Evolutionary conservation across 192 early-diverging fungal genomes (phyloP).

Genomic region (Podila epicladia): DNA sequence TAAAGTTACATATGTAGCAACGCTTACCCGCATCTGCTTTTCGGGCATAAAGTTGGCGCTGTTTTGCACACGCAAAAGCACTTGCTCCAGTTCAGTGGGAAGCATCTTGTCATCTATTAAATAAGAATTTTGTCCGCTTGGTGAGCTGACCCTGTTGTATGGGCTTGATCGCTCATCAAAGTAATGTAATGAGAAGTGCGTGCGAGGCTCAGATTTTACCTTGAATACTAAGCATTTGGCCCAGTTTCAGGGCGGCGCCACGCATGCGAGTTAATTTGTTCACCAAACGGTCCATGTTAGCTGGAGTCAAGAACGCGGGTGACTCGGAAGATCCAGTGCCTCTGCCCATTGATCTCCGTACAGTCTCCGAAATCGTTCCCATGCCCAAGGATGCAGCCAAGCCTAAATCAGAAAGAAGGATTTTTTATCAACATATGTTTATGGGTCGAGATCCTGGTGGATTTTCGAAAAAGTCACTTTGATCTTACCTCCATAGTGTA

Average conservation of each 20-base stretch:
- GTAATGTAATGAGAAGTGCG: background rate
- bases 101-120: constrained; percentile 72
- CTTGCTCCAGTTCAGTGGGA: constrained; percentile 80
- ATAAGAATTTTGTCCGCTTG: background rate
- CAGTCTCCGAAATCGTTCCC: constrained; percentile 30
- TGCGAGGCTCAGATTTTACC: constrained; percentile 53
- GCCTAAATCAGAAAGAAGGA: background rate
- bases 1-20: too few species aligned
- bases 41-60: constrained; percentile 96
- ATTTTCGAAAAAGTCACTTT: background rate
- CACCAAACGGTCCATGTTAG: constrained; percentile 90
- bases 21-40: constrained; percentile 78
- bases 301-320: constrained; percentile 72
- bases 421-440: too few species aligned
- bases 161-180: background rate
- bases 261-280: constrained; percentile 90
- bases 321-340: constrained; percentile 33
- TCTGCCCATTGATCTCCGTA: constrained; percentile 35
- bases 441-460: too few species aligned
- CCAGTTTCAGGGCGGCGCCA: constrained; percentile 96
- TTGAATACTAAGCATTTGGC: constrained; percentile 98
- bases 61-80: constrained; percentile 91
- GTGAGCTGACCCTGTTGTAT: background rate
- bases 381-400: constrained; percentile 26
- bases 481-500: constrained; percentile 78